Base-by-base conservation (phyloP, 164 flowering plant genomes). In the Chloranthus sessilifolius region DNA sequence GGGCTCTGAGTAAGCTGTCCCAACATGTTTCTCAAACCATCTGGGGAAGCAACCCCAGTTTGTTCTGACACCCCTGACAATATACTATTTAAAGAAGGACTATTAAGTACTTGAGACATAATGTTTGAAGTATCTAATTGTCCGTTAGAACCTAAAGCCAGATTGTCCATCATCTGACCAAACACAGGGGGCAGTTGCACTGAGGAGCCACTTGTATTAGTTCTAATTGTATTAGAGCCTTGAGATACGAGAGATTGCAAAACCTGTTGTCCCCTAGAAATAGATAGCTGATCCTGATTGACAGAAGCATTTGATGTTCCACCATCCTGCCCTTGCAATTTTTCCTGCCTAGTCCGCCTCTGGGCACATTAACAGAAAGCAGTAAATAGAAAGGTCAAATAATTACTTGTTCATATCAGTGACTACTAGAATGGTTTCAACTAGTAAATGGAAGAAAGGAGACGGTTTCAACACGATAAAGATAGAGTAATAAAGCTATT, bases 11-110 rank as follows among this genome's bases (percentile, higher is more conserved):
- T 75, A 38, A 94, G 53, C 56, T 87, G 95, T 21, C 74, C 80
- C 67, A 89, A 39, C 82, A 85, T 79, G 63, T 76, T 79, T 54
- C 92, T 79, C 60, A 94, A 66, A 7, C 64, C 75, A 68, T 72
- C 82, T 31, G 95, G 81, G 25, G 97, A 85, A 30, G 76, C 92
- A 56, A 73, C 62, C 22, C 99, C 97, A 26, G 92, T 60, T 60
- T 89, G 97, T 52, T 74, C 69, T n/a, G 97, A 83, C 53, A 89
- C 68, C 50, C 99, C 97, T 2, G 77, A 49, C 64, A 88, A 61
- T 25, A 92, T 50, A 48, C 80, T 77, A 64, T 81, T 68, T 40
- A 92, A 42, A 28, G 77, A 77, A 43, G 97, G 91, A 55, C 73
- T 80, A 0, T 72, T 59, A 37, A 88, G 70, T 56, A 89, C 69